Evolutionary conservation across 2,329 filamentous ascomycete genomes (phyloP).

Genomic region (Phaeosphaeria sp.): DNA sequence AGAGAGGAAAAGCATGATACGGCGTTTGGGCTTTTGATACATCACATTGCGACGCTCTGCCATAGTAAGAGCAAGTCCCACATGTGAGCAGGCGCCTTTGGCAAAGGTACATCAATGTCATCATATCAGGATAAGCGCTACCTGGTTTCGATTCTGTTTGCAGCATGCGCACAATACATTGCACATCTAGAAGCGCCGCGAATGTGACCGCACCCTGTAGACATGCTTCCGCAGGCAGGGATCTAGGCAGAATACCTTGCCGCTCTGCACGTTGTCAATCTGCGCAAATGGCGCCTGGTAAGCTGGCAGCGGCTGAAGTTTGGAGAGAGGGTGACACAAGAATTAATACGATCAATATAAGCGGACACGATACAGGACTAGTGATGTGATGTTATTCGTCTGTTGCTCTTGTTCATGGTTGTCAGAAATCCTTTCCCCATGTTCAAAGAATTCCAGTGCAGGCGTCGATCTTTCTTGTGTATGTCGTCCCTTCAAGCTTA

Average conservation of each 20-base stretch:
- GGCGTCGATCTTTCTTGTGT: neutral
- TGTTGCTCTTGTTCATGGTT: neutral
- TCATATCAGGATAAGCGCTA: neutral
- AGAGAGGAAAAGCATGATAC: slow-evolving; percentile 15
- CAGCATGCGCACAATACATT: neutral
- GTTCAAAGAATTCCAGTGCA: neutral
- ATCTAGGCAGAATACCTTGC: neutral
- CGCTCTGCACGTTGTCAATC: slow-evolving; percentile 1
- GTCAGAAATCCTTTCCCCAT: too few relatives aligned
- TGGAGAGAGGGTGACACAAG: slow-evolving; percentile 2
- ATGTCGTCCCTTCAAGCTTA: slow-evolving; percentile 19
- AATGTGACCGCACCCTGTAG: neutral
- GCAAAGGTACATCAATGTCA: neutral
- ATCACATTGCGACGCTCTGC: slow-evolving; percentile 5
- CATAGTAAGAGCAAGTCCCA: neutral
- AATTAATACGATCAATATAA: slow-evolving; percentile 2
- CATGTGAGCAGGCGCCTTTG: neutral
- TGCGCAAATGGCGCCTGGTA: slow-evolving; percentile 5
- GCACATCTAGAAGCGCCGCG: neutral
- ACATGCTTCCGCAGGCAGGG: neutral
- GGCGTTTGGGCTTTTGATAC: slow-evolving; percentile 22
- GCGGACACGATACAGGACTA: neutral
- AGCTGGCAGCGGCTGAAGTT: slow-evolving; percentile 3
- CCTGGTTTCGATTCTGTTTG: neutral
- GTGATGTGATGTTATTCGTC: neutral